Conservation (phyloP, 768 basidiomycete genomes). For the Trametes cubensis region DNA sequence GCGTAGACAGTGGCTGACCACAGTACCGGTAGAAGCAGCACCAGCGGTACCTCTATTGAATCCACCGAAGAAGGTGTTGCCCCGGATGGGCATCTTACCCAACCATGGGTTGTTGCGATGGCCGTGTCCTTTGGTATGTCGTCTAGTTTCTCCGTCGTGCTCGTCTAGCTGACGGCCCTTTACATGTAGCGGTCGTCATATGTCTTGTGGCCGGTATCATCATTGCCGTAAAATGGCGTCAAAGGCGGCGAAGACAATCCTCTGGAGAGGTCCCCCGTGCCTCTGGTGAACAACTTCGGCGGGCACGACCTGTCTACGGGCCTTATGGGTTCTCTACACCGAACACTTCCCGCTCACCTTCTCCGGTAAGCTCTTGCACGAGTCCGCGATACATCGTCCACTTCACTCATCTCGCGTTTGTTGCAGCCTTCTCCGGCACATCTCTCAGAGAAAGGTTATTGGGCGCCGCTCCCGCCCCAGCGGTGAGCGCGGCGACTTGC, state of each 20-base stretch:
- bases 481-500: conserved; percentile 9
- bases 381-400: background rate
- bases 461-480: conserved; percentile 17
- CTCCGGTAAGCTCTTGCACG: conserved; percentile 8
- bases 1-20: background rate
- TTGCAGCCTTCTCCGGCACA: conserved; percentile 10
- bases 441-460: conserved; percentile 10
- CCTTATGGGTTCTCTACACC: conserved; percentile 17
- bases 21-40: background rate
- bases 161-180: background rate
- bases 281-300: background rate
- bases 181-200: conserved; percentile 16
- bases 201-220: conserved; percentile 9
- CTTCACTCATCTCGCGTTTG: background rate
- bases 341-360: conserved; percentile 2
- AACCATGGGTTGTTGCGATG: conserved; percentile 36
- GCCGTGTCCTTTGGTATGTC: conserved; percentile 30
- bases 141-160: background rate
- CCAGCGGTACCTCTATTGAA: background rate
- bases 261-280: background rate
- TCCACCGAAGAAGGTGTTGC: conserved; percentile 7
- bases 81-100: conserved; percentile 29
- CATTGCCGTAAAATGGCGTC: conserved; percentile 19
- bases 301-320: conserved; percentile 7
- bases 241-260: conserved; percentile 10